Percentiles rank a stretch among this genome's conserved stretches.
Conservation (phyloP, 345 rosid genomes). For the Lepidium didymum region DNA sequence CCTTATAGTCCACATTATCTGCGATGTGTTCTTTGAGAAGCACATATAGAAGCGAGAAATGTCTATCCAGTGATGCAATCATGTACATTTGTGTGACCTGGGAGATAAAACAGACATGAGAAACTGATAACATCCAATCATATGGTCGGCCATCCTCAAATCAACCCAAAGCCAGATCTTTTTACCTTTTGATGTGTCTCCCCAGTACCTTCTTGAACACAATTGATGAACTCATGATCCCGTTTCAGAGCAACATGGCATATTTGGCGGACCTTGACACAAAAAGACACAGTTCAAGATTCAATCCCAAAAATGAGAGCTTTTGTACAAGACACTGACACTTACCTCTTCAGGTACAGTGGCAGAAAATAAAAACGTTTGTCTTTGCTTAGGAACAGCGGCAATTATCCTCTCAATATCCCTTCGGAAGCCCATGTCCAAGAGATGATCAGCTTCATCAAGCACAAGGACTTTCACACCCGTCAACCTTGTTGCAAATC, state of each 20-base stretch:
- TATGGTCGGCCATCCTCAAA: not conserved
- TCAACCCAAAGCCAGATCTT: not conserved
- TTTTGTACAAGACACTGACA: slow-evolving; percentile 8
- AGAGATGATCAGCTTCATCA: slow-evolving; percentile 95
- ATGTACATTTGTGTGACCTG: slow-evolving; percentile 81
- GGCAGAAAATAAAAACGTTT: slow-evolving; percentile 93
- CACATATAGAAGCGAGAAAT: slow-evolving; percentile 57
- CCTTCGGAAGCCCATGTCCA: slow-evolving; percentile 97
- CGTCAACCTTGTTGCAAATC: slow-evolving; percentile 88
- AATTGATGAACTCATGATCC: slow-evolving; percentile 85
- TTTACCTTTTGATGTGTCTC: slow-evolving; percentile 90
- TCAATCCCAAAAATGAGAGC: slow-evolving; percentile 7
- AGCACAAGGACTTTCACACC: slow-evolving; percentile 95
- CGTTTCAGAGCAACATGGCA: slow-evolving; percentile 83
- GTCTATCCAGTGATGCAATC: slow-evolving; percentile 74
- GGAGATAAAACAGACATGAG: slow-evolving; percentile 23
- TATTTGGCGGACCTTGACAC: slow-evolving; percentile 81
- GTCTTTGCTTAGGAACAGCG: slow-evolving; percentile 91
- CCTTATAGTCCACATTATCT: slow-evolving; percentile 85
- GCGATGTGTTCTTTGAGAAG: slow-evolving; percentile 88
- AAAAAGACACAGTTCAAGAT: slow-evolving; percentile 26
- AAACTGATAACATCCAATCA: not conserved
- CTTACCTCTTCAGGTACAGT: slow-evolving; percentile 90
- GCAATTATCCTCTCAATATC: slow-evolving; percentile 84
- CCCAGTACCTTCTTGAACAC: slow-evolving; percentile 83